Evolutionary conservation across 1,284 basidiomycete species (phyloP), one percentile per base, ranked within the genome.

Genomic region (Melampsora americana): DNA sequence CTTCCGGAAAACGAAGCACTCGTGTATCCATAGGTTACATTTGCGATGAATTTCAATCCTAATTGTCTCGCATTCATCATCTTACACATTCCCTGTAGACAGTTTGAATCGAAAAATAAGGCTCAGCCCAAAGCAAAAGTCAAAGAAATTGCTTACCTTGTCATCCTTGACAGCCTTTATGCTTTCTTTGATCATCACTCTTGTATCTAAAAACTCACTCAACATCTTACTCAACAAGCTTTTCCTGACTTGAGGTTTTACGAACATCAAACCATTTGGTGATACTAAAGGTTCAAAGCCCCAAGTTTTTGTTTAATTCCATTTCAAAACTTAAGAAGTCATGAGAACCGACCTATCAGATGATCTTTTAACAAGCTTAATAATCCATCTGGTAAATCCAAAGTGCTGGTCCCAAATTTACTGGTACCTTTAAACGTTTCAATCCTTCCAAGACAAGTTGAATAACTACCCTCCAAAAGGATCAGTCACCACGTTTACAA

Each of bases 21-120:
- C 0, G 94, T 97, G 82, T 99, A 99, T 0, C 95, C 95, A 81
- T 97, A 97, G 0, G 92, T 94, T 48, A 95, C 93, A 80, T 95
- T 94, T 77, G 88, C 88, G 64, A 86, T 92, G 78, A 90, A 92
- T 83, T 93, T 95, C 68, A 96, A 86, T 77, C 91, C 89, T 0
- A 95, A 87, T 80, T 96, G 94, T 3, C 94, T 87, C 6, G 93
- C 93, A 81, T 96, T 89, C 28, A 96, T 85, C 53, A 94, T 86
- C 78, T 89, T 86, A 35, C 84, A 86, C 59, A 95, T 84, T 4
- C 87, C 87, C 93, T 95, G 79, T 5, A 66, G 32, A 32, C 30
- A 60, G 32, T n/a, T 30, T 42, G 48, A 50, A 67, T 12, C 35
- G 61, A 68, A 68, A 9, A 53, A 64, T 42, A 18, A 28, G 23